Evolutionary conservation across 2,329 filamentous ascomycete species (phyloP), one percentile per base, ranked within the genome.

Genomic region (Penicillium sp.): DNA sequence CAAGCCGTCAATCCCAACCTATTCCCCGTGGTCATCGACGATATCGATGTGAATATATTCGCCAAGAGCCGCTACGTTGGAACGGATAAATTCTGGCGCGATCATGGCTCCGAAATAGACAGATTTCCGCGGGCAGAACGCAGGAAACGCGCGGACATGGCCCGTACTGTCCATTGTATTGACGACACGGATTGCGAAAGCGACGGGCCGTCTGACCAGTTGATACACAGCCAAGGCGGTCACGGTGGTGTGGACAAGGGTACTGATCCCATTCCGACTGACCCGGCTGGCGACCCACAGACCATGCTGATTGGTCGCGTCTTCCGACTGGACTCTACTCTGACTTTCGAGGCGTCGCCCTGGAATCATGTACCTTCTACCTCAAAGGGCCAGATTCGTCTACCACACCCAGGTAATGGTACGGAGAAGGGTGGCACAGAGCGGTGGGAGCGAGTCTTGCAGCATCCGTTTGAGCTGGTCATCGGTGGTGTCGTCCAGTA

Each of bases 231-330:
- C 49, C 29, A 63, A 63, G 5, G 78, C 3, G 3, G 21, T 21
- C 21, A 21, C 21, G 21, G 73, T 50, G 78, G 77, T 3, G 75
- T 84, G 13, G 86, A 87, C 68, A 79, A 84, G 71, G 84, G 84
- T 53, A 86, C 82, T 1, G 88, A 92, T 71, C 86, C 87, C 2
- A 86, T 89, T 4, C 83, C 86, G n/a, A 86, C 68, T 15, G 77
- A 79, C 53, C 82, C 83, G 2, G 84, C 74, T n/a, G 79, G 81
- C 19, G 85, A 88, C 64, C 77, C 90, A 7, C 91, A 92, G 51
- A 97, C 93, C 60, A 93, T 98, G 86, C 85, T 96, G 38, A 87
- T 99, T n/a, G 95, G 95, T 31, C 91, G 91, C 41, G 92, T 98
- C 44, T 89, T 89, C 64, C 85, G 88, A 65, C 95, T 98, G 70